Base-by-base conservation (phyloP, 805 yeast species). In the Lipomyces kockii region DNA sequence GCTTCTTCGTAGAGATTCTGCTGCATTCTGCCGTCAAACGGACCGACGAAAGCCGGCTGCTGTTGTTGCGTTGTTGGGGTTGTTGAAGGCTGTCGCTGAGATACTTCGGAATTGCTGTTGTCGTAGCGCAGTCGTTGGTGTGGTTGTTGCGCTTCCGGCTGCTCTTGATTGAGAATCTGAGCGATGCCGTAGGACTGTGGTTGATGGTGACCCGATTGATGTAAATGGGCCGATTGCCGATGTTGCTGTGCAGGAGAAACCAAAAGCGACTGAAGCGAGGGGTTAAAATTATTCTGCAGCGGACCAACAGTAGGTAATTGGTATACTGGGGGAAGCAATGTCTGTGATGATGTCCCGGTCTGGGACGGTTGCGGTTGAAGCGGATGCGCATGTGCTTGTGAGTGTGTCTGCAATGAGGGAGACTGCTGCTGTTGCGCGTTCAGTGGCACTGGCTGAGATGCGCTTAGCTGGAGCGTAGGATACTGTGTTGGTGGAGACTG, bases 271-370 rank as follows among this genome's bases (percentile, higher is more conserved):
- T 39, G 60, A 22, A 54, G 43, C 17, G 59, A 29, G 39, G 46
- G 59, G 29, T 12, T n/a, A n/a, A 14, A 12, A 22, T 22, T 52
- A 17, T 17, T 62, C 46, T 62, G 56, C 27, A 25, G 52, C 34
- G 69, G 63, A 8, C 69, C 65, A 2, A 49, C 58, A 6, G 49
- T 65, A 20, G 60, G 60, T 12, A 35, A 39, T 59, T 58, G 62
- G 59, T 57, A 65, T 25, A 65, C 65, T 14, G 63, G 69, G 17
- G 63, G 66, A 5, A 60, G 49, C 20, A 14, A 57, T 29, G 34
- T 51, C n/a, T 29, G 55, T 8, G 43, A 34, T 14, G 29, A n/a
- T 22, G 43, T 61, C 62, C 35, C 64, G 34, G 22, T 29, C 35
- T 27, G 62, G 22, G 60, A 60, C 29, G 20, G 35, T 22, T 34